Evolutionary conservation across 179 eudicot genomes (phyloP).

Genomic region (Silene vulgaris): DNA sequence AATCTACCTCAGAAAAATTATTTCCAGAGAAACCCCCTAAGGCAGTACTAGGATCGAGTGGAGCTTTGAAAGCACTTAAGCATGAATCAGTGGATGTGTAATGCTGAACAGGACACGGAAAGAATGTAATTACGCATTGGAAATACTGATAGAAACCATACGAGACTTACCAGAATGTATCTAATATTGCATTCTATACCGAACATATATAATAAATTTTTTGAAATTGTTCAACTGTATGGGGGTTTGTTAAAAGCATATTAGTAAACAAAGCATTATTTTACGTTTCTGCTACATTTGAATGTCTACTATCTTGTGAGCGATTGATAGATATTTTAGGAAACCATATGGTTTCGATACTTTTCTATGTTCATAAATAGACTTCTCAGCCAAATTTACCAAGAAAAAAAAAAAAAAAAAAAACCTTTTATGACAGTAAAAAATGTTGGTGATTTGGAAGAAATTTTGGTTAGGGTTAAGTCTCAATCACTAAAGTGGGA

Average conservation of each 20-base stretch:
- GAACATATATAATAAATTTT: neutral
- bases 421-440: neutral
- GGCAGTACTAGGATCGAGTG: conserved; percentile 91
- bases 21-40: conserved; percentile 86
- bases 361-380: neutral
- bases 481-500: neutral
- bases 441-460: neutral
- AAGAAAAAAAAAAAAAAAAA: neutral
- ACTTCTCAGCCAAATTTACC: neutral
- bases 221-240: neutral
- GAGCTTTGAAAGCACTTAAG: conserved; percentile 87
- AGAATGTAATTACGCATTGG: conserved; percentile 17
- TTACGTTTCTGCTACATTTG: neutral
- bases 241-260: neutral
- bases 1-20: conserved; percentile 73
- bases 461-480: neutral
- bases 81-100: conserved; percentile 75
- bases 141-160: conserved; percentile 3
- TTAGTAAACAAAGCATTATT: neutral
- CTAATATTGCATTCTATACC: neutral
- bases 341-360: neutral
- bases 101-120: conserved; percentile 44
- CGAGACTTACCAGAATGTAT: neutral
- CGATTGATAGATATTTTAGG: neutral
- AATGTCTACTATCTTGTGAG: neutral